phyloP scores from a whole-genome alignment of 2,329 filamentous ascomycete species.

The Ophiostoma novo-ulmi region DNA sequence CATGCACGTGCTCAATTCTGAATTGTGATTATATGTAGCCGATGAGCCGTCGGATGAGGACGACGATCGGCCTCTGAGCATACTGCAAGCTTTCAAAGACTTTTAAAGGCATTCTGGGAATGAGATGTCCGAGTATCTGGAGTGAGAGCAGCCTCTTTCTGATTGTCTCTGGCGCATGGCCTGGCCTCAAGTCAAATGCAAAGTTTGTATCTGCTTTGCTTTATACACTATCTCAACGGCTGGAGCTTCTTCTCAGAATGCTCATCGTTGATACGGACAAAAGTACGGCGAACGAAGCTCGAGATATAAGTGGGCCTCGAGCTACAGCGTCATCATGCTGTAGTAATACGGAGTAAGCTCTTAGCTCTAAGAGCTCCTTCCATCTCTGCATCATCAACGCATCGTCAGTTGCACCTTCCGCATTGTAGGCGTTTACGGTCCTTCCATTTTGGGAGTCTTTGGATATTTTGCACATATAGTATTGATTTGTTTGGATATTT shows the following conservation, averaged over 20 bases:
- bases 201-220: not conserved
- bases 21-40: too few species aligned
- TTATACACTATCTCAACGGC: not conserved
- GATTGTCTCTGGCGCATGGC: too few species aligned
- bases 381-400: not conserved
- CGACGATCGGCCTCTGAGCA: too few species aligned
- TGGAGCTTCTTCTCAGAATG: too few species aligned
- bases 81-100: too few species aligned
- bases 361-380: not conserved
- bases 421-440: not conserved
- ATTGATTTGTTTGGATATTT: slow-evolving; percentile 11
- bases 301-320: not conserved
- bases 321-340: not conserved
- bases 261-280: not conserved
- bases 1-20: too few species aligned
- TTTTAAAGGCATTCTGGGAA: too few species aligned
- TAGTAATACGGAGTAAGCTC: not conserved
- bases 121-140: too few species aligned
- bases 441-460: slow-evolving; percentile 18
- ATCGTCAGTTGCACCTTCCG: slow-evolving; percentile 3
- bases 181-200: not conserved
- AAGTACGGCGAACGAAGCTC: not conserved
- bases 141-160: too few species aligned
- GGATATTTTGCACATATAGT: not conserved
- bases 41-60: too few species aligned